phyloP scores from a whole-genome alignment of 2,329 filamentous ascomycete species.

The Karstenula rhodostoma region DNA sequence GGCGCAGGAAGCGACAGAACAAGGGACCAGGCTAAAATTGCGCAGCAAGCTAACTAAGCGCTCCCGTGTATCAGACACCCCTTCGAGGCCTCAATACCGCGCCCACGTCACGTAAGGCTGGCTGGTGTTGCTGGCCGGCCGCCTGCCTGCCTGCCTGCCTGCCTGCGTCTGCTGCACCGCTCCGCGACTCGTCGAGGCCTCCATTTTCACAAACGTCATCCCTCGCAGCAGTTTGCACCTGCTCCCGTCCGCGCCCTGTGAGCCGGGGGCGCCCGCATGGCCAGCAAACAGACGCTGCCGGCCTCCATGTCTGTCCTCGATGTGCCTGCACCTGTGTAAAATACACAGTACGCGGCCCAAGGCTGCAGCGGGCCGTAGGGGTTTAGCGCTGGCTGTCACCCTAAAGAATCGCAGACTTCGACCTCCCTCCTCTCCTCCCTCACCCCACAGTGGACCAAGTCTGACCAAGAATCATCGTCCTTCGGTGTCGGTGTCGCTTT shows the following conservation, averaged over 20 bases:
- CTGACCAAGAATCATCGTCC: conserved; percentile 43
- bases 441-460: conserved; percentile 46
- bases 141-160: no score
- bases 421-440: conserved; percentile 36
- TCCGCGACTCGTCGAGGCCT: conserved; percentile 7
- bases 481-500: conserved; percentile 46
- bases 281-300: background rate
- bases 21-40: conserved; percentile 8
- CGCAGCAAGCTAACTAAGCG: conserved; percentile 9
- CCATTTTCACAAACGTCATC: background rate
- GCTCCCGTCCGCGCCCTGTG: background rate
- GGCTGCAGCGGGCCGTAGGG: conserved; percentile 26
- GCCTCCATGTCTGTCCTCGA: background rate
- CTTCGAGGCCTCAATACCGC: conserved; percentile 3
- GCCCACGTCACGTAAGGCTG: conserved; percentile 8
- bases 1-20: background rate
- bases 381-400: conserved; percentile 24
- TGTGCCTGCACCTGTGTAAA: conserved; percentile 4
- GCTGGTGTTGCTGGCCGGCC: no score
- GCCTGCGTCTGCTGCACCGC: conserved; percentile 1
- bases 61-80: conserved; percentile 7
- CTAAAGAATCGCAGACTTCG: conserved; percentile 38
- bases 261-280: background rate
- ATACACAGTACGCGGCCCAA: conserved; percentile 9
- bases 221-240: background rate